phyloP scores from a whole-genome alignment of 1,284 basidiomycete genomes.

The Mycosarcoma maydis region DNA sequence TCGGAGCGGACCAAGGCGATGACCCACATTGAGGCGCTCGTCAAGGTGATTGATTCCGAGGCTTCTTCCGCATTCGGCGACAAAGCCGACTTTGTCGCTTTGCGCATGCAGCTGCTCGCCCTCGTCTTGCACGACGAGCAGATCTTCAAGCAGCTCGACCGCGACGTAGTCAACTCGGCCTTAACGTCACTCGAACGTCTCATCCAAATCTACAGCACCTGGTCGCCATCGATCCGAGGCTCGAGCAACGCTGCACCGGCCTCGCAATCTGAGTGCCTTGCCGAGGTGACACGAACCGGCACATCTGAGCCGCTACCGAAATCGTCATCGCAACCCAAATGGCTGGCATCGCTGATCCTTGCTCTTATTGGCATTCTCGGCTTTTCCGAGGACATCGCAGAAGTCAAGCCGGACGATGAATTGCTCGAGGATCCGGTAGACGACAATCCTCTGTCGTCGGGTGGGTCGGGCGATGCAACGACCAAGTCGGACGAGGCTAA shows the following conservation, averaged over 20 bases:
- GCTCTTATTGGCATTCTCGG: conserved; percentile 72
- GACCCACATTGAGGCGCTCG: conserved; percentile 30
- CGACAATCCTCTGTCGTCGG: not conserved
- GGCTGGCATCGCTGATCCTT: conserved; percentile 45
- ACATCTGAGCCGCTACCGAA: not conserved
- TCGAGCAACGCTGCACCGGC: not conserved
- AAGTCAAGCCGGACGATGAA: conserved; percentile 69
- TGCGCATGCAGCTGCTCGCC: conserved; percentile 85
- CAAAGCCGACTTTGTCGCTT: conserved; percentile 70
- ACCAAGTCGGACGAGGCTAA: not conserved
- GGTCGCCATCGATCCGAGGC: conserved; percentile 44
- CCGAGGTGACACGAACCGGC: not conserved
- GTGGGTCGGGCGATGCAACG: not conserved
- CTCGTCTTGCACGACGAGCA: conserved; percentile 79
- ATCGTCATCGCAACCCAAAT: conserved; percentile 25
- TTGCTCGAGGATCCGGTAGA: conserved; percentile 17
- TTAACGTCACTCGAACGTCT: conserved; percentile 33
- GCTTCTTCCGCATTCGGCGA: conserved; percentile 25
- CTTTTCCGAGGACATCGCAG: conserved; percentile 76
- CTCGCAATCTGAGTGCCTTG: not conserved
- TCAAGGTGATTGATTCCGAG: conserved; percentile 34
- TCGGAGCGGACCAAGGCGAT: conserved; percentile 22
- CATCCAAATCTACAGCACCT: conserved; percentile 23
- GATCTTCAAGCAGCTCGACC: conserved; percentile 74
- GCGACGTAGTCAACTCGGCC: conserved; percentile 64